Evolutionary conservation across 2,329 filamentous ascomycete genomes (phyloP), one percentile per base, ranked within the genome.

Genomic region (Ampelomyces quisqualis): DNA sequence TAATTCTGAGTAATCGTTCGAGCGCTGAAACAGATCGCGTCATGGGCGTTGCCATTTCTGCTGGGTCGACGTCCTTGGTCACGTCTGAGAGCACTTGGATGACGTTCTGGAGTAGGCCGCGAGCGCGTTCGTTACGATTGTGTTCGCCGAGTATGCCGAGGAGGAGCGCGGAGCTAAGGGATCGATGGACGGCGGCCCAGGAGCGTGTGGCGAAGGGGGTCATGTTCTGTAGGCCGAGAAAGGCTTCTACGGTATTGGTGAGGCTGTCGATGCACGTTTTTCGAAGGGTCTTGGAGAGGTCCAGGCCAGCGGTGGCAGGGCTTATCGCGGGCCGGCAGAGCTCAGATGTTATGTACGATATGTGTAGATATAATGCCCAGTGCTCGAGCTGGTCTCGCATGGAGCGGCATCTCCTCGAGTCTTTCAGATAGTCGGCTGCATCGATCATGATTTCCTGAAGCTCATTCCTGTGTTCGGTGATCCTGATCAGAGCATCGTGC

Each of bases 281-380:
- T 29, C 76, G 74, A 57, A 82, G 72, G 8, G 64, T 75, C 55
- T 64, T 71, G 47, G 62, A 69, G 27, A 73, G 60, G 29, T 74
- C 73, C 35, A 68, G 56, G 11, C 64, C 62, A 26, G 75, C 72
- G 7, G 69, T 70, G 29, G 70, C 68, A 7, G 76, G 72, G 53
- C 78, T 81, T 54, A 84, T 73, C 17, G 79, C 77, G 22, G 80
- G 79, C 21, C 80, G 74, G 56, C 78, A 82, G 21, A 83, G 74
- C 63, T 83, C 80, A 4, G 80, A 82, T 15, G 76, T 76, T 43
- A 81, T 76, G 60, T 83, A 84, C 6, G 78, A 81, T 14, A 77
- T 77, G 57, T 84, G 80, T 3, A 84, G 65, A 53, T 81, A 81
- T 4, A 83, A 59, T 0, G 77, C 78, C 62, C 80, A 78, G 45